Conservation (phyloP, 2,329 filamentous ascomycete species). For the Onygenales sp. region DNA sequence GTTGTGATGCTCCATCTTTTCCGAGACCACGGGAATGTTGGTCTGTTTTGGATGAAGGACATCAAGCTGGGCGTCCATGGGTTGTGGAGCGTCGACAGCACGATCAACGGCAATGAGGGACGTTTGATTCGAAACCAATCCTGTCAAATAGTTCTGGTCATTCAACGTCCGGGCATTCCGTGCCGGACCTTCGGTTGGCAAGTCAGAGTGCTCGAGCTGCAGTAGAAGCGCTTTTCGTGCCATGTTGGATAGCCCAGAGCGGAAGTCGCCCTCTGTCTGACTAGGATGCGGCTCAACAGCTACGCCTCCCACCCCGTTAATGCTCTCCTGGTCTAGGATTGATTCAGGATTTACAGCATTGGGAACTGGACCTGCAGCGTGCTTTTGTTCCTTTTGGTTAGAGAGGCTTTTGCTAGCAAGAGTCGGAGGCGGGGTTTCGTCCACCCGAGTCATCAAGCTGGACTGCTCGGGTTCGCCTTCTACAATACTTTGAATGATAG, state of each 20-base stretch:
- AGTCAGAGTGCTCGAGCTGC: conserved; percentile 1
- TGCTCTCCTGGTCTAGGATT: neutral
- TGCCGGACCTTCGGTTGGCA: neutral
- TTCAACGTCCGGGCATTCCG: neutral
- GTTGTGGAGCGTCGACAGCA: neutral
- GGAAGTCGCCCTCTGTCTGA: neutral
- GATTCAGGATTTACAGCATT: neutral
- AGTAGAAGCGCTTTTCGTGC: conserved; percentile 7
- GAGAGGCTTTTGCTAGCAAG: neutral
- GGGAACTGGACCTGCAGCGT: neutral
- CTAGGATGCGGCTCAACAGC: neutral
- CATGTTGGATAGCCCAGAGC: conserved; percentile 3
- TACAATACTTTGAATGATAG: neutral
- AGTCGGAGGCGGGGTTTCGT: neutral
- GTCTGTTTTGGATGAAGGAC: neutral
- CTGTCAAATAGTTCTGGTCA: neutral
- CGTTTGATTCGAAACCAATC: neutral
- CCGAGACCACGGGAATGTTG: neutral
- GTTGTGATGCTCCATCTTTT: neutral
- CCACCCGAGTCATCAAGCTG: neutral
- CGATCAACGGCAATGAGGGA: neutral
- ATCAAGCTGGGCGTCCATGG: neutral
- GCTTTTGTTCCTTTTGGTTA: neutral
- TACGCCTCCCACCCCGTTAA: neutral
- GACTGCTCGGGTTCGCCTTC: neutral